Evolutionary conservation across 129 eudicot genomes (phyloP), one percentile per base, ranked within the genome.

Genomic region (Arctium lappa): DNA sequence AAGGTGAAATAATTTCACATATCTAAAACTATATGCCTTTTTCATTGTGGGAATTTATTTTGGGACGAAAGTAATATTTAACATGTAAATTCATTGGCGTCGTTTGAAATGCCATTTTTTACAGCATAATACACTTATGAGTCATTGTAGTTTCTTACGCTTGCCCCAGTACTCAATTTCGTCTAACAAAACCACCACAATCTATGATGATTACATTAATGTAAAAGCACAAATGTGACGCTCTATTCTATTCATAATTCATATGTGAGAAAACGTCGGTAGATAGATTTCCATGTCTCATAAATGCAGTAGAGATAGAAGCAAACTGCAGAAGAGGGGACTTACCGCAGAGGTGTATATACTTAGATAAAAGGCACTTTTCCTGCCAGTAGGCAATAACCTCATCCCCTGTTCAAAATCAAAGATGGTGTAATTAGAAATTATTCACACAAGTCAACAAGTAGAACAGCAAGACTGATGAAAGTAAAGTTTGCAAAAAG

Each of bases 371-470:
- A 95, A 88, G 73, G 88, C 84, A 87, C 76, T 95, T 88, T 95
- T 95, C 83, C 99, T 87, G 83, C 99, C 99, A 81, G 94, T 89
- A 46, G 99, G 99, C 86, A 95, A 80, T 81, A 95, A 81, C 78
- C 93, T 95, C 99, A 95, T 95, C 69, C 97, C 99, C 99, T 93
- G 81, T 77, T 72, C 40, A 65, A 77, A 12, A 66, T 73, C 62
- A 84, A 73, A 34, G 66, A 60, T 39, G 16, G 42, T 46, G 63
- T 65, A 84, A 8, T 50, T 12, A 84, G 48, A 36, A 1, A 78
- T 18, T 71, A 72, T 40, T 31, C 30, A 22, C n/a, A 18, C 15
- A 75, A 36, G 44, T 36, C 6, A 2, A 83, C 56, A 36, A 70
- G 2, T 2, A 30, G 5, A n/a, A 33, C 8, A 46, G 9, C 29